Conservation (phyloP, 345 rosid species). For the Lumnitzera littorea region DNA sequence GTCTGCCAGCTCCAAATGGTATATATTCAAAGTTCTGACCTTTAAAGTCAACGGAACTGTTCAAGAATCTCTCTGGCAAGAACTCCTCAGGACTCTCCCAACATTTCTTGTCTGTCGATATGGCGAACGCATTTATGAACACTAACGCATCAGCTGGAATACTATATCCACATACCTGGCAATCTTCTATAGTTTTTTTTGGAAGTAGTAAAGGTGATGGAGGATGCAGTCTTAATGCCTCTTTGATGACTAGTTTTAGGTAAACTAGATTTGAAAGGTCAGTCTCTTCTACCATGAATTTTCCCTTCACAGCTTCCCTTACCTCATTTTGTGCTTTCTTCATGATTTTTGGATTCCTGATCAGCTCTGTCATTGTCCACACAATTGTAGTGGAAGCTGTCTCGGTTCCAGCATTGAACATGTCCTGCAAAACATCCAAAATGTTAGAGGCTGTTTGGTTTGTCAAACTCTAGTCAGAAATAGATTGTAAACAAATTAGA, state of each 20-base stretch:
- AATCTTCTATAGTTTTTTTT: not conserved
- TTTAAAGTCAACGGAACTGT: too few species aligned
- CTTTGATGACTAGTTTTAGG: conserved; percentile 3
- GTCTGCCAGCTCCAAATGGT: too few species aligned
- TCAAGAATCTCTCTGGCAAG: too few species aligned
- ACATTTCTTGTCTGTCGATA: too few species aligned
- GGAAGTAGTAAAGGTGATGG: conserved; percentile 3
- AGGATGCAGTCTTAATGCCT: conserved; percentile 5
- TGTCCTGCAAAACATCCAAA: conserved; percentile 7
- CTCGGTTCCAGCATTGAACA: conserved; percentile 15
- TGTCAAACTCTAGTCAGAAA: too few species aligned
- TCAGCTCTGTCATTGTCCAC: conserved; percentile 21
- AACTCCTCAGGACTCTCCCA: too few species aligned
- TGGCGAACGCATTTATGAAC: too few species aligned
- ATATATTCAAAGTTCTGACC: too few species aligned
- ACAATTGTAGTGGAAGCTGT: conserved; percentile 13
- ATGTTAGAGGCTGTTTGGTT: too few species aligned
- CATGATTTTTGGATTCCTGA: conserved; percentile 8
- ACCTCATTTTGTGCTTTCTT: conserved; percentile 8
- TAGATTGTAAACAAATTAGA: too few species aligned
- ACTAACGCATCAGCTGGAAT: too few species aligned
- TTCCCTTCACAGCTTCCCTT: conserved; percentile 4
- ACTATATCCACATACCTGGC: too few species aligned
- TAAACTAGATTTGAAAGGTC: not conserved
- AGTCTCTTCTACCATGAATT: conserved; percentile 4